Percentiles rank a stretch among this genome's conserved stretches.
Conservation (phyloP, 1,284 basidiomycete species). For the Sphagnurus paluster region DNA sequence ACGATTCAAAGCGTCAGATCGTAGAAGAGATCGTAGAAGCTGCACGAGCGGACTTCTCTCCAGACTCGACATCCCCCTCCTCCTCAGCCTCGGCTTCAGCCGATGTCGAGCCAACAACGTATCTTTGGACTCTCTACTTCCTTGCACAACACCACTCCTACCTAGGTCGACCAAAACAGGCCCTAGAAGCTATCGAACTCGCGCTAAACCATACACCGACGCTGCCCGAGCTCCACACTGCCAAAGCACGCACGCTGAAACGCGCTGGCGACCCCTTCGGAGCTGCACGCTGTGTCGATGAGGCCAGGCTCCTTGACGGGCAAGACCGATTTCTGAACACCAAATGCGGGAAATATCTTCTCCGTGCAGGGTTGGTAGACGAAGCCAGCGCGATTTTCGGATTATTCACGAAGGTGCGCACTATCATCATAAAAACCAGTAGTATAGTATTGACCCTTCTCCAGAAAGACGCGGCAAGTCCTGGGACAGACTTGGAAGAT, state of each 20-base stretch:
- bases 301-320: slow-evolving; percentile 85
- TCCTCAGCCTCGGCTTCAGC: slow-evolving; percentile 31
- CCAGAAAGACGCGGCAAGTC: slow-evolving; percentile 81
- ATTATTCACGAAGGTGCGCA: slow-evolving; percentile 82
- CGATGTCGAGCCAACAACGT: slow-evolving; percentile 74
- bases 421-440: no score
- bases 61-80: slow-evolving; percentile 17
- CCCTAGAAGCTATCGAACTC: slow-evolving; percentile 67
- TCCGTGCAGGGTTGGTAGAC: slow-evolving; percentile 78
- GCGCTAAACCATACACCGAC: slow-evolving; percentile 90
- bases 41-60: slow-evolving; percentile 39
- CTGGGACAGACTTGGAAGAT: slow-evolving; percentile 86
- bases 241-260: slow-evolving; percentile 85
- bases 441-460: no score
- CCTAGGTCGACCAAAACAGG: slow-evolving; percentile 51
- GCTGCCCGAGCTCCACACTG: slow-evolving; percentile 88
- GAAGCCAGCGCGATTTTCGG: slow-evolving; percentile 77
- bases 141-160: slow-evolving; percentile 90
- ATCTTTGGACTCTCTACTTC: slow-evolving; percentile 96
- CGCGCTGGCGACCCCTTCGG: slow-evolving; percentile 80
- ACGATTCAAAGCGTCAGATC: slow-evolving; percentile 61
- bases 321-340: slow-evolving; percentile 97
- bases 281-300: slow-evolving; percentile 79
- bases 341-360: slow-evolving; percentile 90
- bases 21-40: slow-evolving; percentile 77